phyloP scores from a whole-genome alignment of 768 basidiomycete species.

The Termitomyces sp. region DNA sequence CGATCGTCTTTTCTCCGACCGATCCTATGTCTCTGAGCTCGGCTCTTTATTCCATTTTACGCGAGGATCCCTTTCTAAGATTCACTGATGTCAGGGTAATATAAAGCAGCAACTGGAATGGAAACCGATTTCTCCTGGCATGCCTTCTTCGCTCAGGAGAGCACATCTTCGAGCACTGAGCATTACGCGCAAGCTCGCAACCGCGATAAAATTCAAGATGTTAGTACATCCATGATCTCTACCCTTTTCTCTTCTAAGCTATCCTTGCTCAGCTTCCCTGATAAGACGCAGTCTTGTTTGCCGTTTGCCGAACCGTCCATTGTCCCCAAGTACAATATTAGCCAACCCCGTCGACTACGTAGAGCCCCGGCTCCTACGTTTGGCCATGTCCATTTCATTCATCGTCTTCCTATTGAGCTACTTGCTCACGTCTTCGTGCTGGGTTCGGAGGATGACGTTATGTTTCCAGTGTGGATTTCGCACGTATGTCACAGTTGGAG shows the following conservation, averaged over 20 bases:
- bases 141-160: constrained; percentile 33
- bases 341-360: constrained; percentile 31
- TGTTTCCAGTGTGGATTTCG: constrained; percentile 58
- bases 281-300: constrained; percentile 11
- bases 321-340: constrained; percentile 20
- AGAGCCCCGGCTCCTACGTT: constrained; percentile 19
- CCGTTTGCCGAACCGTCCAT: constrained; percentile 8
- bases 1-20: constrained; percentile 13
- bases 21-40: constrained; percentile 13
- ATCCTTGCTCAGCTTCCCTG: constrained; percentile 7
- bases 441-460: constrained; percentile 49
- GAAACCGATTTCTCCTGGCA: constrained; percentile 6
- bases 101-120: constrained; percentile 13
- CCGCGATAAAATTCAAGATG: constrained; percentile 36
- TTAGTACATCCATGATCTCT: constrained; percentile 12
- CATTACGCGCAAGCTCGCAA: constrained; percentile 47
- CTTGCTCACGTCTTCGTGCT: constrained; percentile 59
- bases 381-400: constrained; percentile 41
- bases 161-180: constrained; percentile 42
- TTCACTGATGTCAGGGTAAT: constrained; percentile 5
- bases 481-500: constrained; percentile 70
- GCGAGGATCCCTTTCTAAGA: constrained; percentile 7
- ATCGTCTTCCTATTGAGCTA: constrained; percentile 56
- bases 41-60: constrained; percentile 11
- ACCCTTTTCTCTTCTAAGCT: not conserved